Percentiles rank a stretch among this genome's conserved stretches.
Evolutionary conservation across 1,284 basidiomycete species (phyloP).

Genomic region (Neolentinus lepideus): DNA sequence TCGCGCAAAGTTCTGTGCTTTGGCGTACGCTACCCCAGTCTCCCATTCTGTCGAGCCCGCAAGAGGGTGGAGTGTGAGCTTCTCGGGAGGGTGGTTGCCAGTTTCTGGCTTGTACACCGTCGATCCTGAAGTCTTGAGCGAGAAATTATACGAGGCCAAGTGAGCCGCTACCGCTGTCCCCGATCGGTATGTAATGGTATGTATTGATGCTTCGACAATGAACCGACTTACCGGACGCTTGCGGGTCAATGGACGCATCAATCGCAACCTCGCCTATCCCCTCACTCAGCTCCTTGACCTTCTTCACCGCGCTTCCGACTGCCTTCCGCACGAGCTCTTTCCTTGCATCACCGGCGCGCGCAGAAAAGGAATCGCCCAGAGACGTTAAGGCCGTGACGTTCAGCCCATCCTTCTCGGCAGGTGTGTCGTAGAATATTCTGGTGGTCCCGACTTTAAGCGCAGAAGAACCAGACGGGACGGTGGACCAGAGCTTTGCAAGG

Average conservation of each 20-base stretch:
- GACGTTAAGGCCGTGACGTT: slow-evolving; percentile 52
- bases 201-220: not conserved
- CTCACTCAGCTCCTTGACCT: slow-evolving; percentile 48
- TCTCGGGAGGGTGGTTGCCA: slow-evolving; percentile 36
- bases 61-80: slow-evolving; percentile 39
- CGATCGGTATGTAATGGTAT: no score
- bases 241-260: slow-evolving; percentile 60
- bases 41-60: slow-evolving; percentile 55
- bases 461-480: slow-evolving; percentile 28
- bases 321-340: slow-evolving; percentile 61
- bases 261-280: slow-evolving; percentile 51
- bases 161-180: slow-evolving; percentile 65
- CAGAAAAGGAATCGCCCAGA: slow-evolving; percentile 51
- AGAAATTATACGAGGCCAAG: slow-evolving; percentile 68
- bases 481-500: slow-evolving; percentile 35
- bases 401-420: slow-evolving; percentile 15
- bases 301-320: slow-evolving; percentile 61
- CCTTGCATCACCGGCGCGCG: slow-evolving; percentile 40
- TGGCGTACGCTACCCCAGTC: slow-evolving; percentile 63
- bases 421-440: slow-evolving; percentile 55
- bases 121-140: slow-evolving; percentile 64
- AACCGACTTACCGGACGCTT: slow-evolving; percentile 53
- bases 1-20: slow-evolving; percentile 80
- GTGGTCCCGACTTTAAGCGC: slow-evolving; percentile 55
- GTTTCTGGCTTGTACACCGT: slow-evolving; percentile 52